Evolutionary conservation across 2,329 filamentous ascomycete genomes (phyloP), one percentile per base, ranked within the genome.

Genomic region (Tolypocladium album): DNA sequence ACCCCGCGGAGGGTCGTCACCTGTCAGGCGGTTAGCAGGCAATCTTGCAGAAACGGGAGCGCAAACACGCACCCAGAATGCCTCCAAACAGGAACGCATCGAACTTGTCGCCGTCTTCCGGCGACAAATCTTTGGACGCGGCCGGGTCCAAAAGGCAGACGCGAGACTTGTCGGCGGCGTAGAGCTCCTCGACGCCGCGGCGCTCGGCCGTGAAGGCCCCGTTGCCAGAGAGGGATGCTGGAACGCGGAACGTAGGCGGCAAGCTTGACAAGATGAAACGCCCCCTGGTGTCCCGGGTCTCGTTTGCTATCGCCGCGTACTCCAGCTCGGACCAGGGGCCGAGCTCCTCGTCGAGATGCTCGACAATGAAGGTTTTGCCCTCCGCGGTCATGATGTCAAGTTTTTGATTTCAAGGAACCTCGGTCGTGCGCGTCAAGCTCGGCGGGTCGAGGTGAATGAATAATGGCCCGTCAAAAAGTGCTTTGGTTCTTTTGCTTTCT

Each of bases 61-160:
- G 58, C 50, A 36, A 13, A 39, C 59, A 72, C 79, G 70, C 78
- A 94, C 92, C 94, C 63, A 99, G 78, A 68, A 99, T 99, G 17
- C 94, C 94, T 55, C 94, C 94, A 76, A 99, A 99, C 55, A 99
- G 77, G 71, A 97, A 99, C 12, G 90, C 88, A 68, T 96, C 90
- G 74, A 99, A 99, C 2, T 73, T 76, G 40, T 89, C 84, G 27
- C 86, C 90, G 75, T 99, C 94, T 61, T 88, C 86, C 0, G 94
- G 94, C 56, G 82, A 84, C 67, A 99, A 75, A 69, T 99, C 94
- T 70, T 87, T 85, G 63, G 83, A 80, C 5, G 92, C 94, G 52
- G 89, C 80, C 1, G 94, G 94, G 74, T 99, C 94, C 56, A 99
- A 80, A 63, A 99, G 80, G 72, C 94, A 97, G 55, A 97, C 89